Evolutionary conservation across 345 rosid species (phyloP).

Genomic region (Lepidium aucheri): DNA sequence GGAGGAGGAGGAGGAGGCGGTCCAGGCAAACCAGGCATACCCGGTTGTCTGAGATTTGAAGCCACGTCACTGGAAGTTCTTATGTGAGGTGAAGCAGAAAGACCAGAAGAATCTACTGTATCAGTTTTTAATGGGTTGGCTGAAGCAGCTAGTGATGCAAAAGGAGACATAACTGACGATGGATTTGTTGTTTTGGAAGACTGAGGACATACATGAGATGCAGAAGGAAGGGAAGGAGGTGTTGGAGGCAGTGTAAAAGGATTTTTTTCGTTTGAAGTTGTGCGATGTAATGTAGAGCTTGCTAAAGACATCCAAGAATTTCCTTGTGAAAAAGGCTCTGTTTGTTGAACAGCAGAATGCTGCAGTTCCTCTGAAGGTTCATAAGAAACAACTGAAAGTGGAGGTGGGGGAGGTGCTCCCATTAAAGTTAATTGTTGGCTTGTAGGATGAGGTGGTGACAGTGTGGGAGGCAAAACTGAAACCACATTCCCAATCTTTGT

Average conservation of each 20-base stretch:
- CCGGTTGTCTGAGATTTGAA: conserved; percentile 10
- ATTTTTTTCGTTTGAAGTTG: conserved; percentile 6
- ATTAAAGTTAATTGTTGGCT: conserved; percentile 16
- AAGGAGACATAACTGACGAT: conserved; percentile 14
- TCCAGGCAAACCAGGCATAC: not conserved
- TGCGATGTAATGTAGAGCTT: conserved; percentile 1
- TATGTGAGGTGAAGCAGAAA: not conserved
- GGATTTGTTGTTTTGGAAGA: not conserved
- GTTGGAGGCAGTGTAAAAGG: conserved; percentile 22
- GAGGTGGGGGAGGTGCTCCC: conserved; percentile 36
- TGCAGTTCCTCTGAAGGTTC: conserved; percentile 15
- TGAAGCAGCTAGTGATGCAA: conserved; percentile 18
- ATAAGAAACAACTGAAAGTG: conserved; percentile 19
- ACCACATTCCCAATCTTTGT: conserved; percentile 14
- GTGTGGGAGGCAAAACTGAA: conserved; percentile 28
- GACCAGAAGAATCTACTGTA: not conserved
- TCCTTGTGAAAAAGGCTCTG: conserved; percentile 17
- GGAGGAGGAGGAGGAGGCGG: conserved; percentile 15
- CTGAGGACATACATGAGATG: conserved; percentile 3
- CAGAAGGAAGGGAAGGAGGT: conserved; percentile 19
- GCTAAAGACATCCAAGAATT: conserved; percentile 24
- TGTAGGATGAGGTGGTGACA: conserved; percentile 29
- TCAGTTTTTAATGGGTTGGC: conserved; percentile 5
- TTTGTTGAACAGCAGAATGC: conserved; percentile 13
- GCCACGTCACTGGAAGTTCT: not conserved